Evolutionary conservation across 139 green algal genomes (phyloP).

Genomic region (Chlamydomonas sp.): DNA sequence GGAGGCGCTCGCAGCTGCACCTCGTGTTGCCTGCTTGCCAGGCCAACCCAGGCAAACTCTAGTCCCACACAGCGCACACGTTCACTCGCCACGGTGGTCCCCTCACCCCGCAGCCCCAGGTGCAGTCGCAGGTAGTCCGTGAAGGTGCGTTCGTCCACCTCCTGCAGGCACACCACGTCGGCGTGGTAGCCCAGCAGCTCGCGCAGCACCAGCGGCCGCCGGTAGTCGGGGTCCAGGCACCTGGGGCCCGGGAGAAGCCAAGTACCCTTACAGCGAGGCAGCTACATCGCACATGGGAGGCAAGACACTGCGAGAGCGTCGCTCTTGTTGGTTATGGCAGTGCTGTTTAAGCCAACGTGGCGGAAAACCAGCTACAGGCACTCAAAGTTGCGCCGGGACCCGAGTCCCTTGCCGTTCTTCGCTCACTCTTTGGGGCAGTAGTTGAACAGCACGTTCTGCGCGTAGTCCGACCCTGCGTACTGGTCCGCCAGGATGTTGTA

Average conservation of each 20-base stretch:
- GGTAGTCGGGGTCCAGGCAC: slow-evolving; percentile 81
- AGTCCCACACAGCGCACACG: background rate
- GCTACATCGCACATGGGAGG: no score
- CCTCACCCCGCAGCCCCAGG: slow-evolving; percentile 43
- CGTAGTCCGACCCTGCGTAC: slow-evolving; percentile 79
- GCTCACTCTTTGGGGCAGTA: slow-evolving; percentile 68
- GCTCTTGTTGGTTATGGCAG: no score
- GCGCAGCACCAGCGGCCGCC: slow-evolving; percentile 78
- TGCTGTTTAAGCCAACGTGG: no score
- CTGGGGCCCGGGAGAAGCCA: slow-evolving; percentile 18
- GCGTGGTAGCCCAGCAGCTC: slow-evolving; percentile 83
- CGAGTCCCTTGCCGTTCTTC: background rate
- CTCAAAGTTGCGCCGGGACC: no score
- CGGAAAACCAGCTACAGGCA: no score
- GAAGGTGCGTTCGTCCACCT: slow-evolving; percentile 88
- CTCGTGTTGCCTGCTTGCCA: background rate
- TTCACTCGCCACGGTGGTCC: no score
- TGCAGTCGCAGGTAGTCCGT: slow-evolving; percentile 64
- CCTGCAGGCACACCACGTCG: slow-evolving; percentile 78
- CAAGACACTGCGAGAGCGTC: no score
- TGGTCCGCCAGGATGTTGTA: slow-evolving; percentile 97
- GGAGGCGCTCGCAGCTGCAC: no score
- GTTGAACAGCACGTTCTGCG: slow-evolving; percentile 74
- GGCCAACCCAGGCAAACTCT: background rate
- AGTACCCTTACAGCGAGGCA: no score